Evolutionary conservation across 2,329 filamentous ascomycete species (phyloP).

Genomic region (Phoma sp.): DNA sequence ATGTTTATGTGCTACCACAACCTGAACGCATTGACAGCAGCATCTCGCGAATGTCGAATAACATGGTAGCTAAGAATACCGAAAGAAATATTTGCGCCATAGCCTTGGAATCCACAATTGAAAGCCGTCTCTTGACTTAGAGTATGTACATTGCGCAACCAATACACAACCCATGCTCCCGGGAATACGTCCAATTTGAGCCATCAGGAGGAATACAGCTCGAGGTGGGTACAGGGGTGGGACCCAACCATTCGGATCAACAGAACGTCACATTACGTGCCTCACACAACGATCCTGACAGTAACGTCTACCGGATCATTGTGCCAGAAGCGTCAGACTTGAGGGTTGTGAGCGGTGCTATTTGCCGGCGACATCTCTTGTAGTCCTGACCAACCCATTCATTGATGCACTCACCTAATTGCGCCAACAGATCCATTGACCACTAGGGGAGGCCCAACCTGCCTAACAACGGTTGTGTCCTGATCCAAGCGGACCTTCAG

Average conservation of each 20-base stretch:
- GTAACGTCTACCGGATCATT: neutral
- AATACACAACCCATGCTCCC: neutral
- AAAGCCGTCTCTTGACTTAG: neutral
- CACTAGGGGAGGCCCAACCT: constrained; percentile 30
- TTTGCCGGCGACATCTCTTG: constrained; percentile 1
- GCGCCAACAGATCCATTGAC: constrained; percentile 18
- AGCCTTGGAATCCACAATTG: neutral
- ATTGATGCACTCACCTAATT: constrained; percentile 10
- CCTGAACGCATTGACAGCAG: neutral
- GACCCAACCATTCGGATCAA: constrained; percentile 7
- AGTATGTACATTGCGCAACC: constrained; percentile 9
- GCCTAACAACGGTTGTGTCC: constrained; percentile 44
- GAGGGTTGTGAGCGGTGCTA: neutral
- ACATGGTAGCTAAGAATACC: constrained; percentile 2
- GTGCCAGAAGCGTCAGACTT: neutral
- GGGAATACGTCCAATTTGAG: constrained; percentile 21
- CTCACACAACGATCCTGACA: constrained; percentile 1
- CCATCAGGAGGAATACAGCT: neutral
- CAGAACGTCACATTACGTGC: constrained; percentile 6
- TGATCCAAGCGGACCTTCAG: constrained; percentile 46
- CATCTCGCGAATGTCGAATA: neutral
- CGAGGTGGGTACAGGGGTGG: neutral
- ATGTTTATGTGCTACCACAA: neutral
- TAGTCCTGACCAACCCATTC: constrained; percentile 2
- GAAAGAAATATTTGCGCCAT: neutral